Percentiles rank a stretch among this genome's conserved stretches.
These are phyloP conservation scores for Nigrospora oryzae DNA, from an alignment of 2,329 filamentous ascomycete genomes.

Conservation along the genomic window DNA sequence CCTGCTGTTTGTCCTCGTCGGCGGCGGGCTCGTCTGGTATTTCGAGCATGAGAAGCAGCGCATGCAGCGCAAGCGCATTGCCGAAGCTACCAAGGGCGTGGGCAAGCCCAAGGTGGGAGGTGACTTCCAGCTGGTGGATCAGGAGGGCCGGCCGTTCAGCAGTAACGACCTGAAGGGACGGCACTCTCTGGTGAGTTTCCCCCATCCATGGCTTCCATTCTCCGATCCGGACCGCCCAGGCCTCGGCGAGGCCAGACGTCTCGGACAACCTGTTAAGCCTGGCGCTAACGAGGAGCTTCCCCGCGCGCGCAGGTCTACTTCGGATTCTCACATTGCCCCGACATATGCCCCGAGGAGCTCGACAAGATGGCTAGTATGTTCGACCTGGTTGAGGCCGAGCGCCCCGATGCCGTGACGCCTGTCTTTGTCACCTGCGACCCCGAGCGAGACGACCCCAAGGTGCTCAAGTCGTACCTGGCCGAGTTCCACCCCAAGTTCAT, in stretches of 20 bases:
- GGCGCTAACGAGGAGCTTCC: neutral
- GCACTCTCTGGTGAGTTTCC: constrained; percentile 60
- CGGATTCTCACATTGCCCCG: constrained; percentile 95
- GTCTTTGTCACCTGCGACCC: constrained; percentile 97
- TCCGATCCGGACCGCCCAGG: too few relatives aligned
- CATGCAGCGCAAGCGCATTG: constrained; percentile 80
- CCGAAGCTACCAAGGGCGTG: constrained; percentile 87
- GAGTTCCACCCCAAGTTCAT: constrained; percentile 87
- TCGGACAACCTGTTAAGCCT: too few relatives aligned
- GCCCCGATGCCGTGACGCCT: constrained; percentile 52
- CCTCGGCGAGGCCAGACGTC: too few relatives aligned
- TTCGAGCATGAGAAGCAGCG: constrained; percentile 90
- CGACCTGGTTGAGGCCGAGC: constrained; percentile 54
- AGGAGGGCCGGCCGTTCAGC: constrained; percentile 70
- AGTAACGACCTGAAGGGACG: constrained; percentile 78
- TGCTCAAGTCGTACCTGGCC: constrained; percentile 74
- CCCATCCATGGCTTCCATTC: neutral
- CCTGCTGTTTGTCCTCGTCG: constrained; percentile 73
- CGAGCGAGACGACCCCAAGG: constrained; percentile 76
- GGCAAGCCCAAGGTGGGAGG: constrained; percentile 91
- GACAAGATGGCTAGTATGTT: constrained; percentile 99
- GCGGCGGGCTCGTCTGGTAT: constrained; percentile 73
- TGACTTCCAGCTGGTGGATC: constrained; percentile 71
- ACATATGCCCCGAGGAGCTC: constrained; percentile 97
- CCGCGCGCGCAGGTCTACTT: constrained; percentile 83